A percentile compares a stretch with the other conserved stretches of the same genome.
phyloP scores from a whole-genome alignment of 345 rosid genomes.

The Pistacia atlantica region DNA sequence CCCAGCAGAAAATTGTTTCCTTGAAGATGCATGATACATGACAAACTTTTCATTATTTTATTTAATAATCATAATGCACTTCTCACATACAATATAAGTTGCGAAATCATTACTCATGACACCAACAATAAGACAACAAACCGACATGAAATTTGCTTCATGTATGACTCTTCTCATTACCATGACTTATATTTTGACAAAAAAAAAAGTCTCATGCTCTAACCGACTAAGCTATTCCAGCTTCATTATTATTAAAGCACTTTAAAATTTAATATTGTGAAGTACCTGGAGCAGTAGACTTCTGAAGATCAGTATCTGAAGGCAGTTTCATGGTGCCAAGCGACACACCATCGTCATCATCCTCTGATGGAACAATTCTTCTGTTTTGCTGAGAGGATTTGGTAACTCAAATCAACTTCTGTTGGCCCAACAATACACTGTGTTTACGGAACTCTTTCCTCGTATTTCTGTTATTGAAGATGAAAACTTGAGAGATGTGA shows the following conservation, averaged over 20 bases:
- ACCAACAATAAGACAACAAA: too few relatives aligned
- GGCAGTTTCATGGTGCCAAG: constrained; percentile 89
- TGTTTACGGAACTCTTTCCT: background rate
- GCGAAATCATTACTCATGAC: background rate
- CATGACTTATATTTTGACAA: too few relatives aligned
- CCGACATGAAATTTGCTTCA: too few relatives aligned
- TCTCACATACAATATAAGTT: background rate
- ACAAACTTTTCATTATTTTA: background rate
- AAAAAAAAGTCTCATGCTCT: too few relatives aligned
- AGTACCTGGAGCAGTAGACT: constrained; percentile 70
- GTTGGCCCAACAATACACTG: constrained; percentile 9
- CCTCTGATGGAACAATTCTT: constrained; percentile 39
- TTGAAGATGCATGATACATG: background rate
- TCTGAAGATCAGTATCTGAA: constrained; percentile 49
- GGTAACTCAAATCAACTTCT: constrained; percentile 14
- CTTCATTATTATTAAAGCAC: too few relatives aligned
- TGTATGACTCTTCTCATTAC: too few relatives aligned
- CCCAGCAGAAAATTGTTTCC: too few relatives aligned
- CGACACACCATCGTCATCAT: constrained; percentile 67
- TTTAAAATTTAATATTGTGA: accelerated
- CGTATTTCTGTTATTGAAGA: background rate
- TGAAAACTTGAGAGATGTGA: background rate
- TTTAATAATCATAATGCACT: background rate
- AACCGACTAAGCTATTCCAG: too few relatives aligned
- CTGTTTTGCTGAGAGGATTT: constrained; percentile 37